A percentile compares a stretch with the other conserved stretches of the same genome.
Evolutionary conservation across 208 protist species (phyloP).

Genomic region (Leishmania martiniquensis): DNA sequence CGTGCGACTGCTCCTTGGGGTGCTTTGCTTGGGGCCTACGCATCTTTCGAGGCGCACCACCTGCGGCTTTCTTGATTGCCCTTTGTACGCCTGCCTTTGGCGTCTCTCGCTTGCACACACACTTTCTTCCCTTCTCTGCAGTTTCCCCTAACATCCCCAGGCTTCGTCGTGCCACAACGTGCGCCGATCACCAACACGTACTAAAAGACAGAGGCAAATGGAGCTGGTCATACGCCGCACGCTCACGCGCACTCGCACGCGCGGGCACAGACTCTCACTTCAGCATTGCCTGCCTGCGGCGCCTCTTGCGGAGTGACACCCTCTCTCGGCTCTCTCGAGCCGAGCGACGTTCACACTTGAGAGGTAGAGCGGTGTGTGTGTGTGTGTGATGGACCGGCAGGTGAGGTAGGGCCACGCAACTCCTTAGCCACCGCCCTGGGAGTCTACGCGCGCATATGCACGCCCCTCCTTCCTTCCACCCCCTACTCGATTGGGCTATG

Average conservation of each 20-base stretch:
- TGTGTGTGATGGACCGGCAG: background rate
- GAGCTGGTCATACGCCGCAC: background rate
- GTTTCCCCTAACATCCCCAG: background rate
- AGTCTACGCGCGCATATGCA: background rate
- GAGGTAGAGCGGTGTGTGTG: background rate
- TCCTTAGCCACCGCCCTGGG: background rate
- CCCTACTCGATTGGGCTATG: background rate
- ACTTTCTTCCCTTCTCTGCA: background rate
- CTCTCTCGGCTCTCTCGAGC: background rate
- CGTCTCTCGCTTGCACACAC: background rate
- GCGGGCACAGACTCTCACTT: background rate
- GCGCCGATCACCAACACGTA: background rate
- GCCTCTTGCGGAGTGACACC: background rate
- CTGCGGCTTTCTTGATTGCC: background rate
- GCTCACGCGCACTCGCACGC: background rate
- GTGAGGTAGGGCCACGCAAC: background rate
- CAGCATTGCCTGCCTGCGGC: background rate
- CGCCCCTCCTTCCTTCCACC: background rate
- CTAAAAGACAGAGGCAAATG: background rate
- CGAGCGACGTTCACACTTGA: background rate
- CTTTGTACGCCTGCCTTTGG: background rate
- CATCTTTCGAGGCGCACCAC: background rate
- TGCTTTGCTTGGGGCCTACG: background rate
- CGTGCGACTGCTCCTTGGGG: background rate
- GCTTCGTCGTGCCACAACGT: background rate